A percentile compares a stretch with the other conserved stretches of the same genome.
These are phyloP conservation scores for Mycena indigotica DNA, from an alignment of 768 basidiomycete species.

Conservation along the genomic window DNA sequence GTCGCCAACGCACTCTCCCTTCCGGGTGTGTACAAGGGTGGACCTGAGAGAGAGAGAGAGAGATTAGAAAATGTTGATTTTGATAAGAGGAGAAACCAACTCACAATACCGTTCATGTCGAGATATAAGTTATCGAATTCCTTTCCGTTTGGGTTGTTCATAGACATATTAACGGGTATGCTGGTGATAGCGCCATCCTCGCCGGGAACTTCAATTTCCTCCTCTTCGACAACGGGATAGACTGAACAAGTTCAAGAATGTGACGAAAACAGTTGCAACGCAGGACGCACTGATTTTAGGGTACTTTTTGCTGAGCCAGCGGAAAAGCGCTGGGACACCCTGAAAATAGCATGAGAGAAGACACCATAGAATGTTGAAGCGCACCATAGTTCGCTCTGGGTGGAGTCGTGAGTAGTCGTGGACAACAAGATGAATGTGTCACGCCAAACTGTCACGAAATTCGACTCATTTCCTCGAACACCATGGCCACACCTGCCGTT, in stretches of 20 bases:
- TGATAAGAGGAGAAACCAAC: constrained; percentile 25
- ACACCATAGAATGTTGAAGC: background rate
- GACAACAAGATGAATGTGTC: constrained; percentile 5
- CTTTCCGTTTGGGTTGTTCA: constrained; percentile 89
- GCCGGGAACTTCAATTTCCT: constrained; percentile 67
- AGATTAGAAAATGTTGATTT: background rate
- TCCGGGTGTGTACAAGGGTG: constrained; percentile 99
- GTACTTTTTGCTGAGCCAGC: constrained; percentile 99
- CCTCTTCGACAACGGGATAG: constrained; percentile 81
- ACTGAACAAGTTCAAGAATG: constrained; percentile 42
- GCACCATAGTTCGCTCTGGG: constrained; percentile 19
- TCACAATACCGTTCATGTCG: constrained; percentile 98
- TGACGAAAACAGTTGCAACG: background rate
- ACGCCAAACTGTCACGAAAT: background rate
- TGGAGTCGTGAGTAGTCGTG: too few relatives aligned
- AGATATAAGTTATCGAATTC: constrained; percentile 98
- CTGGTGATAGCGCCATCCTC: constrained; percentile 66
- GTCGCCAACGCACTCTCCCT: constrained; percentile 65
- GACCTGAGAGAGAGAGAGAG: constrained; percentile 67
- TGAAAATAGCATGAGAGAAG: constrained; percentile 31
- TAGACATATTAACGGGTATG: constrained; percentile 77
- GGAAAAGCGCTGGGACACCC: constrained; percentile 98
- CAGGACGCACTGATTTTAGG: constrained; percentile 83
- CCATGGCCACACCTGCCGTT: background rate
- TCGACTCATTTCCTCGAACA: background rate